Conservation (phyloP, 805 yeast genomes). For the Tetrapisispora taiwanensis region DNA sequence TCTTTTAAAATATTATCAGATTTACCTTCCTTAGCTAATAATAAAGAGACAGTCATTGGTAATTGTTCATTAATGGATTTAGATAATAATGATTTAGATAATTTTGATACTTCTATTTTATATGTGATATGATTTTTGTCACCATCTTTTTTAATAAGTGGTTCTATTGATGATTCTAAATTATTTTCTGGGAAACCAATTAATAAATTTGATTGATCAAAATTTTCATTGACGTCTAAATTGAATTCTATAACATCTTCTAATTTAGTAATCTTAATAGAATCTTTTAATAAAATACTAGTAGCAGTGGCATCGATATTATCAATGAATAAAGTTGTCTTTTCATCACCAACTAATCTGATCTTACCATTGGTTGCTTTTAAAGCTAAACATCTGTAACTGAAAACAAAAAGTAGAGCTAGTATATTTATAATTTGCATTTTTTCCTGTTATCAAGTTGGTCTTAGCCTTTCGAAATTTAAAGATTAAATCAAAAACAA, state of each 20-base stretch:
- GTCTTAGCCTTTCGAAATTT: too few species aligned
- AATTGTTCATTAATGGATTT: conserved; percentile 11
- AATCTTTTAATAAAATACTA: conserved; percentile 2
- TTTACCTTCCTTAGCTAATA: conserved; percentile 12
- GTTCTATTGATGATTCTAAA: conserved; percentile 16
- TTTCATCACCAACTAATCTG: neutral
- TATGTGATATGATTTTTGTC: conserved; percentile 6
- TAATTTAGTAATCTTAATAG: conserved; percentile 8
- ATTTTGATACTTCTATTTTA: conserved; percentile 7
- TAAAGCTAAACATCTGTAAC: conserved; percentile 1
- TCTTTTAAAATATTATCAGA: conserved; percentile 10
- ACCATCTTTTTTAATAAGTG: conserved; percentile 13
- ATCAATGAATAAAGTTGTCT: conserved; percentile 2
- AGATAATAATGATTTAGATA: conserved; percentile 18
- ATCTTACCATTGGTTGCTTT: conserved; percentile 4
- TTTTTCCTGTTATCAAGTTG: neutral
- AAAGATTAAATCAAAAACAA: too few species aligned
- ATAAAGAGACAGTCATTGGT: conserved; percentile 14
- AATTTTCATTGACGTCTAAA: conserved; percentile 11
- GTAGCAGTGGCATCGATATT: conserved; percentile 5
- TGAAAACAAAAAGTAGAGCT: conserved; percentile 1
- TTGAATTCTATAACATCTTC: conserved; percentile 14
- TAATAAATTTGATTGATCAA: conserved; percentile 16
- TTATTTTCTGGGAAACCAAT: conserved; percentile 19
- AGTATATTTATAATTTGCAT: conserved; percentile 8